Evolutionary conservation across 108 stramenopile genomes (phyloP), one percentile per base, ranked within the genome.

Genomic region (Thalassiosira profunda): DNA sequence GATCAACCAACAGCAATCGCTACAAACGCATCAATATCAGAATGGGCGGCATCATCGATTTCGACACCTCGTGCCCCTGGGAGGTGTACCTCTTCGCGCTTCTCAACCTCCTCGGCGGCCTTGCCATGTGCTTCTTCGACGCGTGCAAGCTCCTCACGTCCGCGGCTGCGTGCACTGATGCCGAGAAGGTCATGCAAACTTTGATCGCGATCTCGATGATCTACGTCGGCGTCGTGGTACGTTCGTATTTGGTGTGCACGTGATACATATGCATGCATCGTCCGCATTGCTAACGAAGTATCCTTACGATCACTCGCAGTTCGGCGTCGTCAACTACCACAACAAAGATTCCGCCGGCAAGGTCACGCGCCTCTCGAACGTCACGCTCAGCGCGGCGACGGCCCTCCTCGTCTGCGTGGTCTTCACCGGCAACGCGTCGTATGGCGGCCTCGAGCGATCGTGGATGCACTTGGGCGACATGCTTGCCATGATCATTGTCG

Each of bases 391-490:
- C 38, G 53, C 60, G 17, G 48, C 70, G 21, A 72, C 63, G 21
- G 70, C 76, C 25, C 38, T 77, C 43, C 76, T 77, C 17, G 45
- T 53, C 10, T 51, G 63, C 40, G 53, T 65, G 10, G 33, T 77
- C n/a, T 77, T 72, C 31, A 67, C 34, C 23, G 76, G 76, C 12
- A 77, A 77, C 67, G 63, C 70, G 15, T 58, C 63, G 6, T 65
- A 55, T 72, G 76, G 76, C 18, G 76, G 76, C 25, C 17, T 72
- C 2, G 76, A 77, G 55, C 46, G 30, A 23, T 72, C 71, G 8
- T 77, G 76, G 76, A 66, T 77, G 76, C 76, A 77, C 44, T 53
- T 72, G 17, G 54, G 43, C 42, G 76, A 77, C 38, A 77, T 77
- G 70, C 65, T 72, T n/a, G 44, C 71, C 0, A 48, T 20, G 51